Percentiles rank a stretch among this genome's conserved stretches.
Evolutionary conservation across 2,329 filamentous ascomycete genomes (phyloP).

Genomic region (Mycosphaerella arachidis): DNA sequence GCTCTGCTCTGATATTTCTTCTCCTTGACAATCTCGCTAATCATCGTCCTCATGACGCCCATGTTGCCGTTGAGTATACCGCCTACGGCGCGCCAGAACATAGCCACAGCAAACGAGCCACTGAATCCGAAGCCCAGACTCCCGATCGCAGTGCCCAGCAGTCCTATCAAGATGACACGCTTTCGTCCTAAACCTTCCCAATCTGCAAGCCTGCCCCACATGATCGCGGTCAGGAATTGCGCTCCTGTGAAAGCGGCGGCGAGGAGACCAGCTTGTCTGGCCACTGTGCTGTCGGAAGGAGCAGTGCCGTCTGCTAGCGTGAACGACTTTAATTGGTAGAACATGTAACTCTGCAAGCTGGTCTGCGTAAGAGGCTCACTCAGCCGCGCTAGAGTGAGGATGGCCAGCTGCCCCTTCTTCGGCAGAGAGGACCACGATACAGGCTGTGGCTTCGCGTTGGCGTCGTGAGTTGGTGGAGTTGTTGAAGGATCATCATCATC

Average conservation of each 20-base stretch:
- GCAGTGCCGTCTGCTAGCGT: slow-evolving; percentile 35
- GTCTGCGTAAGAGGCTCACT: slow-evolving; percentile 81
- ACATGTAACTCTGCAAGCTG: slow-evolving; percentile 74
- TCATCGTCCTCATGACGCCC: slow-evolving; percentile 68
- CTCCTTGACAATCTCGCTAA: slow-evolving; percentile 66
- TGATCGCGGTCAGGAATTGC: slow-evolving; percentile 76
- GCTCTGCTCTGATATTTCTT: slow-evolving; percentile 56
- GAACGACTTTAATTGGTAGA: slow-evolving; percentile 83
- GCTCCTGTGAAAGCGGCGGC: slow-evolving; percentile 75
- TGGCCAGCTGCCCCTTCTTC: slow-evolving; percentile 68
- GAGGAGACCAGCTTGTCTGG: slow-evolving; percentile 71
- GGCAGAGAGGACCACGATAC: slow-evolving; percentile 71
- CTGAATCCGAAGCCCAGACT: slow-evolving; percentile 67
- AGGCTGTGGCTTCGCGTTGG: slow-evolving; percentile 30
- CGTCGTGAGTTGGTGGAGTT: not conserved
- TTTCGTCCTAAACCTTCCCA: slow-evolving; percentile 65
- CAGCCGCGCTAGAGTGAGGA: slow-evolving; percentile 72
- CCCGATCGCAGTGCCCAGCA: slow-evolving; percentile 64
- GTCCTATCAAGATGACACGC: slow-evolving; percentile 69
- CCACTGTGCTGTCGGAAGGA: slow-evolving; percentile 59
- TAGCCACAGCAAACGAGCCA: slow-evolving; percentile 56
- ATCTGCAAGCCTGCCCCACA: slow-evolving; percentile 71
- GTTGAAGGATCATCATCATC: slow-evolving; percentile 22
- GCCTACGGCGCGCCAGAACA: slow-evolving; percentile 62
- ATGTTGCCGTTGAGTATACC: slow-evolving; percentile 69